Conservation (phyloP, 129 eudicot genomes). For the Dittrichia graveolens region DNA sequence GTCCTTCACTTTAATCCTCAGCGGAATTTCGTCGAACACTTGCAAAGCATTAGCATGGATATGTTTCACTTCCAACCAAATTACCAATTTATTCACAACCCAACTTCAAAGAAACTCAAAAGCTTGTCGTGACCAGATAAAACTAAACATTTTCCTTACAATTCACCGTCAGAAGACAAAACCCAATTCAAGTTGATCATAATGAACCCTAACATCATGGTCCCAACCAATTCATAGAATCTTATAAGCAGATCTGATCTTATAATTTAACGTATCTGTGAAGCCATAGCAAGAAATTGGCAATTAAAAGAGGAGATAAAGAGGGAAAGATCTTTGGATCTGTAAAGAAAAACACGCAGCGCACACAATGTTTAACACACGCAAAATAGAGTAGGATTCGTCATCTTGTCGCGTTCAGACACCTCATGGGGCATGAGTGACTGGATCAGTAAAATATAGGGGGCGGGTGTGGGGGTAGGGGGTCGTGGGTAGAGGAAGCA, state of each 20-base stretch:
- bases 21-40: constrained; percentile 35
- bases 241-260: constrained; percentile 36
- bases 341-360: not conserved
- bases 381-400: constrained; percentile 37
- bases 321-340: constrained; percentile 25
- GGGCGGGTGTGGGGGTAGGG: constrained; percentile 18
- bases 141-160: not conserved
- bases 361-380: constrained; percentile 26
- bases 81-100: constrained; percentile 4
- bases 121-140: not conserved
- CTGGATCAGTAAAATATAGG: constrained; percentile 5
- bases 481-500: constrained; percentile 27
- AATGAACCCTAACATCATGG: constrained; percentile 28
- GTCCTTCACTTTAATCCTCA: constrained; percentile 8
- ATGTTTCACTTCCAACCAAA: not conserved
- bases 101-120: not conserved
- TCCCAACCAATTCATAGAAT: constrained; percentile 26
- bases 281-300: constrained; percentile 18
- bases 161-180: constrained; percentile 11
- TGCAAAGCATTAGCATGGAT: constrained; percentile 13
- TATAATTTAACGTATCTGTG: constrained; percentile 32
- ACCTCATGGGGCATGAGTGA: constrained; percentile 12
- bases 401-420: constrained; percentile 46
- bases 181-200: constrained; percentile 1
- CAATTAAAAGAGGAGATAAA: not conserved